Percentiles rank a stretch among this genome's conserved stretches.
phyloP scores from a whole-genome alignment of 164 flowering plant genomes.

The Liriodendron chinense region DNA sequence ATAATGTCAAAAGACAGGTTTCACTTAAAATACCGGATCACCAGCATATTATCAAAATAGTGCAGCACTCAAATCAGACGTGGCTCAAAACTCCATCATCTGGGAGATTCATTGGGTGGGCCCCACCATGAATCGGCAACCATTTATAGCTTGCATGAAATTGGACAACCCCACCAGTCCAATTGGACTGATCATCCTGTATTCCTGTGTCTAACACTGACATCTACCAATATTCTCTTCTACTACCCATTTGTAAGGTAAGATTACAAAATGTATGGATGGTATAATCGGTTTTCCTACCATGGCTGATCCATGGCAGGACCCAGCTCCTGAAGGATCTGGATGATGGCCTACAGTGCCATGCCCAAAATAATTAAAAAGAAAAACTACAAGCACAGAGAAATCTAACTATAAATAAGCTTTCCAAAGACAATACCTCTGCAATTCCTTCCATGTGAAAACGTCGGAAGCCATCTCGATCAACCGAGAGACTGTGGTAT shows the following conservation, averaged over 20 bases:
- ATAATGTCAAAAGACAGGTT: conserved; percentile 10
- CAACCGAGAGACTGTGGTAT: conserved; percentile 26
- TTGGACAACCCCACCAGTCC: not conserved
- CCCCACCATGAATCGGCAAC: not conserved
- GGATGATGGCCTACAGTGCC: not conserved
- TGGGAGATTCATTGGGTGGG: not conserved
- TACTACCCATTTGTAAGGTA: not conserved
- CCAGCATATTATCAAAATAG: not conserved
- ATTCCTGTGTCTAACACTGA: too few species aligned
- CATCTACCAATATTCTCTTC: too few species aligned
- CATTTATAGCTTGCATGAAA: not conserved
- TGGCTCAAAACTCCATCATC: not conserved
- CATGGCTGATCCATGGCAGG: not conserved
- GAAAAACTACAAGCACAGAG: not conserved
- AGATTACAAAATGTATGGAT: not conserved
- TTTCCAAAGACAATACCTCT: conserved; percentile 43
- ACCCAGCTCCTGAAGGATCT: not conserved
- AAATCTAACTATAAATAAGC: not conserved
- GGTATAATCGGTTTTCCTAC: not conserved
- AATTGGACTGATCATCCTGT: not conserved
- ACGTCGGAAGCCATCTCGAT: conserved; percentile 39
- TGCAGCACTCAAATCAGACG: not conserved
- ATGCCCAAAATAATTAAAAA: not conserved
- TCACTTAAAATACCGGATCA: not conserved
- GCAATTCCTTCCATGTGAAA: conserved; percentile 74